These are phyloP conservation scores for Tricholoma saponaceum DNA, from an alignment of 768 basidiomycete species.

Conservation along the genomic window DNA sequence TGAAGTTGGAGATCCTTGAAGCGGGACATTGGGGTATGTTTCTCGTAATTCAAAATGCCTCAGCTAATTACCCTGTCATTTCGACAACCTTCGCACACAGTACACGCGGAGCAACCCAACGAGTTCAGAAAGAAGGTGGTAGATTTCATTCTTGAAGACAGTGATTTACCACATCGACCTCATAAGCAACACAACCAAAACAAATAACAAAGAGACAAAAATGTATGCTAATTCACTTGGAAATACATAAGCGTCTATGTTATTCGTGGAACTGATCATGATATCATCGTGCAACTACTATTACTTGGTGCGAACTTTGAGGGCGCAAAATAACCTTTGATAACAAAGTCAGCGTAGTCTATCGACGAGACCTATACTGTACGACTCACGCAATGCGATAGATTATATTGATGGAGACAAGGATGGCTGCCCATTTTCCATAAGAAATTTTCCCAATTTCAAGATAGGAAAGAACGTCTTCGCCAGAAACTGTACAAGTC, in stretches of 20 bases:
- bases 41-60: neutral
- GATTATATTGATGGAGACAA: constrained; percentile 41
- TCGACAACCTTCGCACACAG: constrained; percentile 24
- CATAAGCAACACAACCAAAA: too few relatives aligned
- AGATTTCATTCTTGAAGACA: too few relatives aligned
- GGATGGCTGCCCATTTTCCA: too few relatives aligned
- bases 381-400: constrained; percentile 37
- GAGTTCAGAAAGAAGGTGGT: too few relatives aligned
- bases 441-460: constrained; percentile 38
- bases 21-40: constrained; percentile 79
- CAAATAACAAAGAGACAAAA: too few relatives aligned
- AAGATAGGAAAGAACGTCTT: constrained; percentile 45
- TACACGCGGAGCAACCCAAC: constrained; percentile 71
- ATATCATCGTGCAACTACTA: neutral
- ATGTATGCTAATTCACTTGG: too few relatives aligned
- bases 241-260: too few relatives aligned
- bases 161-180: too few relatives aligned
- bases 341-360: neutral
- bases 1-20: constrained; percentile 55
- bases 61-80: neutral
- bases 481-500: constrained; percentile 44
- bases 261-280: too few relatives aligned
- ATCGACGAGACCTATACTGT: neutral
- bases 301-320: constrained; percentile 1
- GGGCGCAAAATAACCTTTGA: neutral